Conservation (phyloP, 192 early-diverging fungal species). For the Mortierella antarctica region DNA sequence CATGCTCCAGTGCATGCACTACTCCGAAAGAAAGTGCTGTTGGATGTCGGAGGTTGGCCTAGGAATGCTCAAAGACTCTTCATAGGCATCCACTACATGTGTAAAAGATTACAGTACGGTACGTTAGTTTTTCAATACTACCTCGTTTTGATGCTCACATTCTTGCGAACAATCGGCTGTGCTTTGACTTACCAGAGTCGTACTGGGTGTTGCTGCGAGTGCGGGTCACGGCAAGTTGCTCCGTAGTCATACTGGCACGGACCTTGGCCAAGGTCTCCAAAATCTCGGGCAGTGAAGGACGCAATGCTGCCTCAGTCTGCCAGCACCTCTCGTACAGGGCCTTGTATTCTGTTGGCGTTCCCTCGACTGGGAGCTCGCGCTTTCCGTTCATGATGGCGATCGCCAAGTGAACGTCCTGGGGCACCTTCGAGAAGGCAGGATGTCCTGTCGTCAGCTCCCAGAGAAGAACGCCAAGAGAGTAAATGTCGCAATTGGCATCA, state of each 20-base stretch:
- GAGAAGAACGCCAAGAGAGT: constrained; percentile 49
- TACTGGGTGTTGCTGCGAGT: constrained; percentile 14
- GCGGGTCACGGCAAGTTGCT: constrained; percentile 21
- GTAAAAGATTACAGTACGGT: background rate
- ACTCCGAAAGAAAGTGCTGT: constrained; percentile 22
- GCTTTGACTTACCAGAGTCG: constrained; percentile 20
- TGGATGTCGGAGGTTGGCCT: constrained; percentile 49
- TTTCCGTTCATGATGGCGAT: constrained; percentile 48
- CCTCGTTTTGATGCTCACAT: background rate
- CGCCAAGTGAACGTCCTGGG: constrained; percentile 38
- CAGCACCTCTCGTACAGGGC: constrained; percentile 52
- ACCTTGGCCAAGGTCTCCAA: constrained; percentile 15
- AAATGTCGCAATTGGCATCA: constrained; percentile 54
- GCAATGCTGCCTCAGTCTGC: constrained; percentile 27
- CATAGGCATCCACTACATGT: constrained; percentile 23
- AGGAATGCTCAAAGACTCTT: constrained; percentile 32
- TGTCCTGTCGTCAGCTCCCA: constrained; percentile 53
- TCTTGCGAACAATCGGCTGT: background rate
- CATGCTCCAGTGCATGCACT: background rate
- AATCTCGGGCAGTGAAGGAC: constrained; percentile 41
- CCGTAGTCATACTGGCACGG: constrained; percentile 30
- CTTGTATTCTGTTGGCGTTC: constrained; percentile 44
- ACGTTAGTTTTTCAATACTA: background rate
- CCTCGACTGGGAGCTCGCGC: constrained; percentile 45
- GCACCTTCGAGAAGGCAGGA: constrained; percentile 32